Base-by-base conservation (phyloP, 257 asterid species). In the Paulownia fortunei region DNA sequence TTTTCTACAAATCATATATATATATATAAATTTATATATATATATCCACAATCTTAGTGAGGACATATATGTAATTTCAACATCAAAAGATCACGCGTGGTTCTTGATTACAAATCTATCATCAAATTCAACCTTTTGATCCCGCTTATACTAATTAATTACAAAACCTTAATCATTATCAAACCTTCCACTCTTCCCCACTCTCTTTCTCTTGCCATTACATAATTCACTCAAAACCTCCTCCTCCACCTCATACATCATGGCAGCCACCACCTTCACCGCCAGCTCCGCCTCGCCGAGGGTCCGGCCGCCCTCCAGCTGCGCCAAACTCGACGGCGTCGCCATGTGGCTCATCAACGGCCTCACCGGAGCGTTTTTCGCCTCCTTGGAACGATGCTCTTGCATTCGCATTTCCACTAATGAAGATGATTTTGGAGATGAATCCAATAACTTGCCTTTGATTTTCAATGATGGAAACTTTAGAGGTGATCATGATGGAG, bases 301-400 rank as follows among this genome's bases (percentile, higher is more conserved):
- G 55, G 79, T 42, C 64, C 88, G 87, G 78, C 82, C 88, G 4
- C 69, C 80, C 13, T 37, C 92, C 3, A 39, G 79, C 61, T 75
- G 91, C 62, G 67, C 90, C 21, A 92, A 84, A 63, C 80, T 92
- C 68, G 97, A 92, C 47, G 92, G 95, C 7, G 83, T 88, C 49
- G 92, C 92, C 26, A 92, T 82, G 89, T 89, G 97, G 97, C 58
- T 92, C 54, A 44, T 89, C 52, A 89, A 91, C 77, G 89, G 97
- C 52, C 83, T 92, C 26, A 80, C 97, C 6, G 84, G 82, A 3
- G 97, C 89, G 2, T 92, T 92, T 49, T 92, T 92, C 63, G 97
- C 94, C 0, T 92, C 97, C 27, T 63, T 92, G 67, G 94, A 92
- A n/a, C 85, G 90, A 42, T 92, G 97, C 73, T 92, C 97, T 10